phyloP scores from a whole-genome alignment of 1,284 basidiomycete species.

The Leccinum ponderosum region DNA sequence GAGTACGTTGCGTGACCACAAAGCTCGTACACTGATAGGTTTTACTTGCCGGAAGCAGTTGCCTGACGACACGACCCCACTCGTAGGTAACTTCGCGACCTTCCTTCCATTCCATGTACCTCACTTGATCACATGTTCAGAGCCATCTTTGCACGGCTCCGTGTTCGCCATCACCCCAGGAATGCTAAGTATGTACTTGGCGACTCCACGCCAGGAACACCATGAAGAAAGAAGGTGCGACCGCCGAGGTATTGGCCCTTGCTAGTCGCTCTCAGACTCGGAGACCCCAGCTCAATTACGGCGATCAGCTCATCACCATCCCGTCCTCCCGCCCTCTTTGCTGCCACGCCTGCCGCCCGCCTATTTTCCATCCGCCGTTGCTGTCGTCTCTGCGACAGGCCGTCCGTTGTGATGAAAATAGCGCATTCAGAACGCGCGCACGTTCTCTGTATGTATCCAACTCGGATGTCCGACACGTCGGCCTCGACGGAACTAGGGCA shows the following conservation, averaged over 20 bases:
- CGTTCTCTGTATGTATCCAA: neutral
- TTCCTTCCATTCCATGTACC: slow-evolving; percentile 22
- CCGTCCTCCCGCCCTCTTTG: neutral
- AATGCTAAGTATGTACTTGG: slow-evolving; percentile 13
- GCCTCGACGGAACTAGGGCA: neutral
- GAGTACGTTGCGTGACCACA: slow-evolving; percentile 9
- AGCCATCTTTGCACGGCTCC: slow-evolving; percentile 6
- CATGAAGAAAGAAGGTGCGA: slow-evolving; percentile 12
- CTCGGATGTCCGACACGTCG: neutral
- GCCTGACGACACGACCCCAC: slow-evolving; percentile 3
- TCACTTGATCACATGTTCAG: slow-evolving; percentile 6
- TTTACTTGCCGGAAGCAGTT: slow-evolving; percentile 13
- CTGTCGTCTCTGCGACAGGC: neutral
- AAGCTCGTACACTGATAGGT: neutral
- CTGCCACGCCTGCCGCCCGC: neutral
- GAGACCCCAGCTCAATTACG: slow-evolving; percentile 15
- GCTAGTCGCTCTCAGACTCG: slow-evolving; percentile 1
- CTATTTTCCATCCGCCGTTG: neutral
- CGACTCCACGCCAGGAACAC: slow-evolving; percentile 4
- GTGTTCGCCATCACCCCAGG: slow-evolving; percentile 7
- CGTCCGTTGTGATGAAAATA: slow-evolving; percentile 2
- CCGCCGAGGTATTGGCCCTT: slow-evolving; percentile 17
- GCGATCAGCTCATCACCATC: slow-evolving; percentile 7
- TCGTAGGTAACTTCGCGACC: neutral
- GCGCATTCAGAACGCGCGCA: neutral